These are phyloP conservation scores for Sungouiozyma intestinalis DNA, from an alignment of 805 yeast genomes.

Conservation along the genomic window DNA sequence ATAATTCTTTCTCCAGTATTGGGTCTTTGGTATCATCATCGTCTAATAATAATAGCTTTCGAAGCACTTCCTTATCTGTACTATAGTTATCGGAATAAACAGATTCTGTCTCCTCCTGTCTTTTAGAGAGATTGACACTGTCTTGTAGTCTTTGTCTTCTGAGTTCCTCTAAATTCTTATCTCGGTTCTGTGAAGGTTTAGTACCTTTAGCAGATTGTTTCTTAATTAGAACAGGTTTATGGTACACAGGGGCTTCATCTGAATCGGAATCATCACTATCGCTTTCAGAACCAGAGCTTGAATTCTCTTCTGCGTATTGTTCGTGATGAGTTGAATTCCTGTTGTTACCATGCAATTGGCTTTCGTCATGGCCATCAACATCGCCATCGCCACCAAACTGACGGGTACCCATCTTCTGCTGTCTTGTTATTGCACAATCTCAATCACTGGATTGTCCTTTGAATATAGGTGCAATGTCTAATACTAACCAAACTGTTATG, in stretches of 20 bases:
- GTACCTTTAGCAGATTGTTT: background rate
- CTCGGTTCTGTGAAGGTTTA: background rate
- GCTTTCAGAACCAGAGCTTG: too few species aligned
- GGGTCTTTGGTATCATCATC: constrained; percentile 22
- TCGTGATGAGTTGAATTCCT: too few species aligned
- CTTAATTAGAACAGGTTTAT: constrained; percentile 21
- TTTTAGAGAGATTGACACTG: constrained; percentile 6
- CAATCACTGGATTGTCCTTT: too few species aligned
- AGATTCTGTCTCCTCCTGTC: constrained; percentile 5
- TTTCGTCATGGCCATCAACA: too few species aligned
- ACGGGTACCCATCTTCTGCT: too few species aligned
- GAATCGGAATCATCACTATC: too few species aligned
- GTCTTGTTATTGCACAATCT: too few species aligned
- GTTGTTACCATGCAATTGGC: too few species aligned
- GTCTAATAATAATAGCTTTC: constrained; percentile 13
- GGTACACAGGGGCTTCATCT: constrained; percentile 1
- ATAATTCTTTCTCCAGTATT: constrained; percentile 13
- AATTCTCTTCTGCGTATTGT: too few species aligned
- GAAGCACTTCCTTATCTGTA: constrained; percentile 19
- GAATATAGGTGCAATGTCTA: too few species aligned
- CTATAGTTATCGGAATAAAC: constrained; percentile 13
- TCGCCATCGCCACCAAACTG: too few species aligned
- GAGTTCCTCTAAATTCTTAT: background rate
- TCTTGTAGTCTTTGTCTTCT: constrained; percentile 9
- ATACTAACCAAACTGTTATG: too few species aligned